These are phyloP conservation scores for Ceratocystiopsis brevicomis DNA, from an alignment of 2,329 filamentous ascomycete genomes.

Conservation along the genomic window DNA sequence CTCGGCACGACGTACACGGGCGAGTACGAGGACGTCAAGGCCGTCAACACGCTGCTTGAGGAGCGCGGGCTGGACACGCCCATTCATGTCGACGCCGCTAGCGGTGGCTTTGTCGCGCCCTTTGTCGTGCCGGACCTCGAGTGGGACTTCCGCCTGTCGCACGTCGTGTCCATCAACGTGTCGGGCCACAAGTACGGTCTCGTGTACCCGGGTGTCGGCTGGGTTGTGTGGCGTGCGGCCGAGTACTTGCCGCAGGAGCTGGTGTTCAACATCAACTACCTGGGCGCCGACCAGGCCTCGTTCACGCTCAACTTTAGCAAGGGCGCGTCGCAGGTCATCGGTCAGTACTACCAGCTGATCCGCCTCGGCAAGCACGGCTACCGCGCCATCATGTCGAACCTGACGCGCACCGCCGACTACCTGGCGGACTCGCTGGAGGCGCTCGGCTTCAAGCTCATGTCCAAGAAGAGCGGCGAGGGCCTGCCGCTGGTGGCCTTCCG, in stretches of 20 bases:
- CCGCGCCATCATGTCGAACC: constrained; percentile 80
- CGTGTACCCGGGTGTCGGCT: constrained; percentile 82
- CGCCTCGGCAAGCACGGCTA: constrained; percentile 86
- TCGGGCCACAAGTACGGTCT: constrained; percentile 70
- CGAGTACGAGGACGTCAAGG: constrained; percentile 87
- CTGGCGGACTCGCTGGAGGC: constrained; percentile 53
- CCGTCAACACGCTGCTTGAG: constrained; percentile 70
- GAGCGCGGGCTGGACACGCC: constrained; percentile 58
- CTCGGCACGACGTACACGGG: constrained; percentile 89
- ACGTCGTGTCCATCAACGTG: constrained; percentile 84
- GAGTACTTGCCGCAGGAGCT: constrained; percentile 77
- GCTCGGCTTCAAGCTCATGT: constrained; percentile 78
- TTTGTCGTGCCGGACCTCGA: constrained; percentile 69
- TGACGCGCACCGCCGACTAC: constrained; percentile 80
- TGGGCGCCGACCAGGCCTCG: constrained; percentile 83
- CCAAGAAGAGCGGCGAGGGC: constrained; percentile 54
- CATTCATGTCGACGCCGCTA: constrained; percentile 88
- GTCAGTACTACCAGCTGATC: constrained; percentile 94
- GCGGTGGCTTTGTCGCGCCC: constrained; percentile 80
- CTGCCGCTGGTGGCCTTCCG: constrained; percentile 84
- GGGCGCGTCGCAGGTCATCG: constrained; percentile 83
- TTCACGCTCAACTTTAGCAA: constrained; percentile 98
- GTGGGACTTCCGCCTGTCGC: constrained; percentile 84
- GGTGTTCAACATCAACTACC: constrained; percentile 98
- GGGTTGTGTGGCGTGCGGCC: constrained; percentile 74